Evolutionary conservation across 1,284 basidiomycete genomes (phyloP), one percentile per base, ranked within the genome.

Genomic region (Ustilago xerochloae): DNA sequence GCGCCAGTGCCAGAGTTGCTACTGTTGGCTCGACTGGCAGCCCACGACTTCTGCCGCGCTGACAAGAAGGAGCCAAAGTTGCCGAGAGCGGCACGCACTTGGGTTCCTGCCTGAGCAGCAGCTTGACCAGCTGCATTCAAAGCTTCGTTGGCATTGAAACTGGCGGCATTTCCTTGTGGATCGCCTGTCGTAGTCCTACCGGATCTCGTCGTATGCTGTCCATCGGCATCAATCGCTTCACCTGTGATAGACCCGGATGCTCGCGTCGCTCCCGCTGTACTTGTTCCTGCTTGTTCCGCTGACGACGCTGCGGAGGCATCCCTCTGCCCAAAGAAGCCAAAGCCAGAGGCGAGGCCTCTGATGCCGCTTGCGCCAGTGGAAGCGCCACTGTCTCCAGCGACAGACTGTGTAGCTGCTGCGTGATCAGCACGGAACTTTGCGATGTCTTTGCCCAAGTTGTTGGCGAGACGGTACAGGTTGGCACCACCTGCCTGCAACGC

Each of bases 51-150:
- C 33, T 78, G 75, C 4, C 62, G 58, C 26, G 74, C 47, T 4
- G 79, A 75, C 12, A 83, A 63, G 58, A 80, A 84, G 4, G 65
- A 73, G 20, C 82, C 82, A 60, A 84, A 79, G 48, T 63, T 72
- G 49, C 79, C 77, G 1, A 83, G 26, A 5, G 82, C 82, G 4
- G 75, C 74, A 7, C 78, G 67, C 12, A 81, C 78, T 26, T 83
- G 78, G 2, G 78, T 79, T 22, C 75, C 75, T 1, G 81, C 81
- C 9, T 72, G 70, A 8, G 76, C 66, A 24, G 74, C 81, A n/a
- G 71, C 78, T 29, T 69, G 72, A 2, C 66, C 60, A 13, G 75
- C 69, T 30, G 66, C 75, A n/a, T 66, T 57, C 24, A 70, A 46
- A 13, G 72, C 66, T 28, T 68, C 64, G 32, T 72, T 69, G 13